A percentile compares a stretch with the other conserved stretches of the same genome.
phyloP scores from a whole-genome alignment of 495 filamentous ascomycete species.

The Cercophora samala region DNA sequence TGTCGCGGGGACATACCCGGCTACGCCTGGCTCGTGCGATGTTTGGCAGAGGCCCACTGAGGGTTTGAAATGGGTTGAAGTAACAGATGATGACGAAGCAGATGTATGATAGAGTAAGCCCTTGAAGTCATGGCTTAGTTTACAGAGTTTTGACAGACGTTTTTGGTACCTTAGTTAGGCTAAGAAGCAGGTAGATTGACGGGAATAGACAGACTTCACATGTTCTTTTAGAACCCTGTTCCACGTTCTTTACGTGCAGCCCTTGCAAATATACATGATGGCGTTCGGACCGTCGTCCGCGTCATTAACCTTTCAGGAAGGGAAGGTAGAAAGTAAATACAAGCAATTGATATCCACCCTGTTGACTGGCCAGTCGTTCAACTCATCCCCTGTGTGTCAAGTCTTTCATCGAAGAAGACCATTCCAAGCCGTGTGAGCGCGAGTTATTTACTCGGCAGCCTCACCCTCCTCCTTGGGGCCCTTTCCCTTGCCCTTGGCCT shows the following conservation, averaged over 20 bases:
- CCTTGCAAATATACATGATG: neutral
- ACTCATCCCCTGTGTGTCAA: neutral
- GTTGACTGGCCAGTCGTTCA: neutral
- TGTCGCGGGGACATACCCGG: no score
- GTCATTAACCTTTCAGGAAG: neutral
- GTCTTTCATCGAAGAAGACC: neutral
- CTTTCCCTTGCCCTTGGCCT: conserved; percentile 10
- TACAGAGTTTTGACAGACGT: no score
- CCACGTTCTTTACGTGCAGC: no score
- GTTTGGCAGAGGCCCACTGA: neutral
- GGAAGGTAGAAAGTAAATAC: neutral
- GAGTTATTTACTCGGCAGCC: conserved; percentile 3
- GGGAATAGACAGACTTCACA: no score
- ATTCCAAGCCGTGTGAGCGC: neutral
- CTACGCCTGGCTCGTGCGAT: no score
- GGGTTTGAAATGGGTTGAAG: neutral
- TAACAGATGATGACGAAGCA: neutral
- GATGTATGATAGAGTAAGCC: no score
- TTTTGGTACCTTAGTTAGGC: no score
- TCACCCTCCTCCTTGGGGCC: conserved; percentile 2
- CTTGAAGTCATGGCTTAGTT: no score
- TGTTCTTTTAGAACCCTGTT: no score
- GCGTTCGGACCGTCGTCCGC: neutral
- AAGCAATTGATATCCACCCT: neutral
- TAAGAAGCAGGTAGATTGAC: no score